These are phyloP conservation scores for Zygoascus meyerae DNA, from an alignment of 1,139 yeast genomes.

Conservation along the genomic window DNA sequence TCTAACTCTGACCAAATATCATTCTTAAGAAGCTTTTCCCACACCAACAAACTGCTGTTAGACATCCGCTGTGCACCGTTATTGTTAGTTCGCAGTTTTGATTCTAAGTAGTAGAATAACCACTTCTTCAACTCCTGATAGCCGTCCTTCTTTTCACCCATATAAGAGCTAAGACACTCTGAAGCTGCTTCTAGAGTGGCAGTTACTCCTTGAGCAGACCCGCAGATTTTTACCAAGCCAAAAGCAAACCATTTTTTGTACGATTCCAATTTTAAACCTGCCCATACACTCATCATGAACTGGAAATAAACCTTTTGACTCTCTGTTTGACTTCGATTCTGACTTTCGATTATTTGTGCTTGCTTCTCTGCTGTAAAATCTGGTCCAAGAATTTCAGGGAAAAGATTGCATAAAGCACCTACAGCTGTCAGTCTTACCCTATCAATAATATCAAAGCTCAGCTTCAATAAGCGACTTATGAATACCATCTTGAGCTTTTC, in stretches of 20 bases:
- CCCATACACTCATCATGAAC: slow-evolving; percentile 2
- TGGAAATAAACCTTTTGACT: slow-evolving; percentile 10
- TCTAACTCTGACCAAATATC: no score
- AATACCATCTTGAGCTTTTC: slow-evolving; percentile 14
- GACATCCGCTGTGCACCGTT: no score
- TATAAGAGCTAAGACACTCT: no score
- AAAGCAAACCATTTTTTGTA: slow-evolving; percentile 1
- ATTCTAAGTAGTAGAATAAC: no score
- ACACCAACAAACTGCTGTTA: no score
- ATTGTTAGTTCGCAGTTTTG: no score
- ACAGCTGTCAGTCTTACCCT: slow-evolving; percentile 35
- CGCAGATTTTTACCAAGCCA: slow-evolving; percentile 8
- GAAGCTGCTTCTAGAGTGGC: neutral
- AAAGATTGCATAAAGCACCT: slow-evolving; percentile 19
- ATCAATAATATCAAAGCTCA: slow-evolving; percentile 50
- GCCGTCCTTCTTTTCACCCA: no score
- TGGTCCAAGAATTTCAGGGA: slow-evolving; percentile 1
- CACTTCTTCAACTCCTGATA: no score
- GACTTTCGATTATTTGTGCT: slow-evolving; percentile 10
- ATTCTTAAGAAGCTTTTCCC: no score
- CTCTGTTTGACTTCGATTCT: slow-evolving; percentile 9
- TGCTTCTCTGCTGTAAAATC: slow-evolving; percentile 6
- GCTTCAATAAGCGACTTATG: slow-evolving; percentile 42
- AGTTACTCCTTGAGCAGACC: slow-evolving; percentile 1
- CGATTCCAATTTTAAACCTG: neutral